Percentiles rank a stretch among this genome's conserved stretches.
These are phyloP conservation scores for Calonectria crousiana DNA, from an alignment of 2,329 filamentous ascomycete genomes.

Conservation along the genomic window DNA sequence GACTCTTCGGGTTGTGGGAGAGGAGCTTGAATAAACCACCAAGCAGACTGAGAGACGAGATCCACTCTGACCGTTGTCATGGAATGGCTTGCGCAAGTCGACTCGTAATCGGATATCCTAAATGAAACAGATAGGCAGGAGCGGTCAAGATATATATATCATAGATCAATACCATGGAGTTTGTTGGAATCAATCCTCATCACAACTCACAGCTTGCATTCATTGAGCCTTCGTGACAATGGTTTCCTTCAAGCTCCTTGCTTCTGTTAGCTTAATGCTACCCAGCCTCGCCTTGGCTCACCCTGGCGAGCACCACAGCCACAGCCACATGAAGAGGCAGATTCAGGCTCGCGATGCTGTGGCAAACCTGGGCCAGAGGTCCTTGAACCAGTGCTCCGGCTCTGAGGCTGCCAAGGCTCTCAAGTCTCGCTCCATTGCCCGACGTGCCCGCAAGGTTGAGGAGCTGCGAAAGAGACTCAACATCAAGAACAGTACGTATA, in stretches of 20 bases:
- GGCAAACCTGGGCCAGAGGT: background rate
- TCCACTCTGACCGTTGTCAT: background rate
- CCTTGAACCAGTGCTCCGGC: background rate
- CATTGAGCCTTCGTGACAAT: background rate
- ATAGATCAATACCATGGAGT: background rate
- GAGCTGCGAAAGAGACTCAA: background rate
- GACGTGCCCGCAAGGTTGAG: background rate
- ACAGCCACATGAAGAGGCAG: constrained; percentile 13
- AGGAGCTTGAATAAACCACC: background rate
- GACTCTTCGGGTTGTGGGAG: background rate
- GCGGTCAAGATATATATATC: background rate
- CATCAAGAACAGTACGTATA: background rate
- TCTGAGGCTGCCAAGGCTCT: background rate
- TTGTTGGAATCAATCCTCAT: background rate
- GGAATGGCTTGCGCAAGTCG: background rate
- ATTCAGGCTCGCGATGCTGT: constrained; percentile 1
- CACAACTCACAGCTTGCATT: background rate
- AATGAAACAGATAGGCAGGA: background rate
- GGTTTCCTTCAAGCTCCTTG: constrained; percentile 5
- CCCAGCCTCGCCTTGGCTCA: background rate
- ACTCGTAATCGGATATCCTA: background rate
- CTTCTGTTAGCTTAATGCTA: background rate
- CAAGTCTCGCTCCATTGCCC: background rate
- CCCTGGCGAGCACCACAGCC: constrained; percentile 11
- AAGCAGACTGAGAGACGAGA: background rate